Conservation (phyloP, 2,329 filamentous ascomycete species). For the Niveomyces coronatus region DNA sequence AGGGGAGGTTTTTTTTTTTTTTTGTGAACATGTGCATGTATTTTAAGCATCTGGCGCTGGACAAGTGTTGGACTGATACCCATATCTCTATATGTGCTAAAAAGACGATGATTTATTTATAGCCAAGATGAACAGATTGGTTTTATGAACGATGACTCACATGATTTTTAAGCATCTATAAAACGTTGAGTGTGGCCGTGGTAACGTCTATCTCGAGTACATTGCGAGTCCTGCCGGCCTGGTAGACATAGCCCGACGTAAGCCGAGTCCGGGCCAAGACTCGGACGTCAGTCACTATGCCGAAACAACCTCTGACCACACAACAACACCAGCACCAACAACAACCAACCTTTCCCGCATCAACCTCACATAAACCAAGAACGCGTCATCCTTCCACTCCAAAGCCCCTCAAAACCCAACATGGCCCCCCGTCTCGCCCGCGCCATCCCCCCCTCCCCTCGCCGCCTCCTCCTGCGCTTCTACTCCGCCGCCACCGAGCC, state of each 20-base stretch:
- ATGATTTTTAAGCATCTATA: background rate
- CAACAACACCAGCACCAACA: background rate
- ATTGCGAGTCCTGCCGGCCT: too few species aligned
- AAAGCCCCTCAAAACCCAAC: background rate
- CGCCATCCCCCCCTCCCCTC: conserved; percentile 2
- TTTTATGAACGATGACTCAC: too few species aligned
- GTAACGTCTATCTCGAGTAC: too few species aligned
- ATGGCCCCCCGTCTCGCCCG: conserved; percentile 7
- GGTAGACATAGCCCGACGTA: conserved; percentile 10
- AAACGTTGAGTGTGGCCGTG: too few species aligned
- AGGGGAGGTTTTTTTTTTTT: background rate
- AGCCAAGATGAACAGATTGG: too few species aligned
- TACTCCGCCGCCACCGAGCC: conserved; percentile 39
- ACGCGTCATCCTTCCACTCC: background rate
- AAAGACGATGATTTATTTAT: too few species aligned
- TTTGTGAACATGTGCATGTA: background rate
- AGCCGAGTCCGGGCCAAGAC: background rate
- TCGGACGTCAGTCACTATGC: conserved; percentile 1
- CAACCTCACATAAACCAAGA: background rate
- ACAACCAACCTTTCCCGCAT: background rate
- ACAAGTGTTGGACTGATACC: conserved; percentile 4
- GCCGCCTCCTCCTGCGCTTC: conserved; percentile 14
- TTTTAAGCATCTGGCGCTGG: too few species aligned
- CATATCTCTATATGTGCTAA: background rate
- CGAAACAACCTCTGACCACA: background rate